Percentiles rank a stretch among this genome's conserved stretches.
Conservation (phyloP, 1,284 basidiomycete species). For the Cutaneotrichosporon dermatis region DNA sequence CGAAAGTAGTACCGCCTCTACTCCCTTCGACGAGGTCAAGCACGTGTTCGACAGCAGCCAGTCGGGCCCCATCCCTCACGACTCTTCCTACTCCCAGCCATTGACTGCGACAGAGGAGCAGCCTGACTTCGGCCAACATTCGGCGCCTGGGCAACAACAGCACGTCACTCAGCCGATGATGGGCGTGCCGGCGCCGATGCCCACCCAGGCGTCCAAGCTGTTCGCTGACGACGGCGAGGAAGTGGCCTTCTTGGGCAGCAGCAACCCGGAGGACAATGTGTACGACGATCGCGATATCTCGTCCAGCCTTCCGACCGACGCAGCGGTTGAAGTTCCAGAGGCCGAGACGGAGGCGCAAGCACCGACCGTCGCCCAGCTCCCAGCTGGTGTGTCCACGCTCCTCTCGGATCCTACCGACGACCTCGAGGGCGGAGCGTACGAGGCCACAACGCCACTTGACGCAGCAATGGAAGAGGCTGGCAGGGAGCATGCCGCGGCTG, state of each 20-base stretch:
- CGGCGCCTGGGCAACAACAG: no score
- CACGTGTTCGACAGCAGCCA: no score
- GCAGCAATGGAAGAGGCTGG: constrained; percentile 2
- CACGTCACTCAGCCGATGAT: not conserved
- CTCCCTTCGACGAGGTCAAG: no score
- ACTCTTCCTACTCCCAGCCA: no score
- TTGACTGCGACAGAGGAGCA: constrained; percentile 3
- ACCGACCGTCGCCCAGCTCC: not conserved
- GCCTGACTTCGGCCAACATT: constrained; percentile 9
- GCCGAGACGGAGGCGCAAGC: not conserved
- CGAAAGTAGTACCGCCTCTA: no score
- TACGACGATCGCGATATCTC: not conserved
- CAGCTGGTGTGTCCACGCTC: not conserved
- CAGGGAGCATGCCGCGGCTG: constrained; percentile 1
- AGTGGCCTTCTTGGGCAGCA: constrained; percentile 3
- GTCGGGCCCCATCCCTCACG: no score
- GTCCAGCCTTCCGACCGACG: not conserved
- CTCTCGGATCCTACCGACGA: not conserved
- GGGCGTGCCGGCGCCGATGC: constrained; percentile 5
- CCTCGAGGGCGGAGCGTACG: constrained; percentile 11
- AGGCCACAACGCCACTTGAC: constrained; percentile 10
- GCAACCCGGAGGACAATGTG: constrained; percentile 3
- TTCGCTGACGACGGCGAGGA: constrained; percentile 12
- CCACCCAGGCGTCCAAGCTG: constrained; percentile 4
- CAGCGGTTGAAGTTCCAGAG: not conserved